Conservation (phyloP, 106 monocot genomes). For the Allium fistulosum region DNA sequence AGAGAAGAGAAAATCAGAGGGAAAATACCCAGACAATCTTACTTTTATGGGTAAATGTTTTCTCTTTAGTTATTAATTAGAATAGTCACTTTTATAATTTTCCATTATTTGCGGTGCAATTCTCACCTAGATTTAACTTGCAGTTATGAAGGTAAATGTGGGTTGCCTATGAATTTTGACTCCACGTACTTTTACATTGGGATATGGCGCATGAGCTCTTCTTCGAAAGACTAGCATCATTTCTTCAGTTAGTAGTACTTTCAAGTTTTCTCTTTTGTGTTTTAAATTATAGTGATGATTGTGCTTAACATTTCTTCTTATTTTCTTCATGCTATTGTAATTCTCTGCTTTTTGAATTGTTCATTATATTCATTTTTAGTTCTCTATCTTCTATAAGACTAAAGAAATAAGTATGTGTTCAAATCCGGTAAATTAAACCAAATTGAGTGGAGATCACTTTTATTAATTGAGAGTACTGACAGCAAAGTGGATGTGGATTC, state of each 20-base stretch:
- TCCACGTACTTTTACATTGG: conserved; percentile 82
- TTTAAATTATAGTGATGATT: background rate
- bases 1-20: conserved; percentile 62
- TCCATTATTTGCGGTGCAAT: too few species aligned
- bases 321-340: too few species aligned
- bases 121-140: background rate
- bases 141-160: conserved; percentile 97
- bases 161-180: conserved; percentile 96
- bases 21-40: conserved; percentile 71
- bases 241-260: conserved; percentile 55
- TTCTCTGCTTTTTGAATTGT: too few species aligned
- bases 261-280: background rate
- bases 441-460: too few species aligned
- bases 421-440: too few species aligned
- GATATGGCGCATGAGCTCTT: conserved; percentile 82
- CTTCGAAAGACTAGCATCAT: conserved; percentile 91
- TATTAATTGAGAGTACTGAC: too few species aligned
- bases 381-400: too few species aligned
- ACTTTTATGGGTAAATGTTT: conserved; percentile 69
- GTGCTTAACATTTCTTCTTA: background rate
- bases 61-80: too few species aligned
- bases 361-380: too few species aligned
- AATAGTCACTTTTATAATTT: too few species aligned
- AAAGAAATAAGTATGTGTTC: too few species aligned
- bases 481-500: too few species aligned